Evolutionary conservation across 495 filamentous ascomycete genomes (phyloP).

Genomic region (Hypoxylon intermedium): DNA sequence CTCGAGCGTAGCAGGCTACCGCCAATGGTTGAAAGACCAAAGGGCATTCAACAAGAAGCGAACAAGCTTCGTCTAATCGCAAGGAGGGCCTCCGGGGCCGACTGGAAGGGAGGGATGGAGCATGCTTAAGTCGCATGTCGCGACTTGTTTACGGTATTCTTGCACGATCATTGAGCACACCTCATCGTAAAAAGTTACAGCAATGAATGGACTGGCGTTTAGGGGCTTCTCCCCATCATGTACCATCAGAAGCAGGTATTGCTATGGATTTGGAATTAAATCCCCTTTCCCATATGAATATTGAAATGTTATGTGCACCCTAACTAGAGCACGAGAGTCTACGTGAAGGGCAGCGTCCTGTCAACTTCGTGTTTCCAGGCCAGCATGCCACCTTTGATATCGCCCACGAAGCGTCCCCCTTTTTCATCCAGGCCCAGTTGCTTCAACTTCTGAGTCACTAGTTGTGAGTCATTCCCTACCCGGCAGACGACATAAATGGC

Average conservation of each 20-base stretch:
- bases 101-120: neutral
- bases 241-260: constrained; percentile 40
- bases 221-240: constrained; percentile 41
- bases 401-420: constrained; percentile 69
- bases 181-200: constrained; percentile 23
- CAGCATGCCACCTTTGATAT: constrained; percentile 80
- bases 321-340: too few species aligned
- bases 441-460: constrained; percentile 74
- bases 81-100: neutral
- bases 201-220: constrained; percentile 41
- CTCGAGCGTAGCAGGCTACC: constrained; percentile 84
- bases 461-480: constrained; percentile 87
- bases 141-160: constrained; percentile 15
- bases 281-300: constrained; percentile 29
- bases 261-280: constrained; percentile 39
- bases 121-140: constrained; percentile 1
- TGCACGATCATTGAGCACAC: constrained; percentile 4
- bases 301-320: constrained; percentile 55
- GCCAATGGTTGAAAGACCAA: constrained; percentile 97
- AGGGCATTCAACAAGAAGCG: constrained; percentile 95
- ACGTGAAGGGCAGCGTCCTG: constrained; percentile 67
- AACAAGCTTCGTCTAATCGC: constrained; percentile 59
- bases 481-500: constrained; percentile 82
- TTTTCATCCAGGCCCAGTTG: constrained; percentile 65
- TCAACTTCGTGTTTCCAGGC: constrained; percentile 88